Evolutionary conservation across 345 rosid species (phyloP), one percentile per base, ranked within the genome.

Genomic region (Noccaea bulbosa): DNA sequence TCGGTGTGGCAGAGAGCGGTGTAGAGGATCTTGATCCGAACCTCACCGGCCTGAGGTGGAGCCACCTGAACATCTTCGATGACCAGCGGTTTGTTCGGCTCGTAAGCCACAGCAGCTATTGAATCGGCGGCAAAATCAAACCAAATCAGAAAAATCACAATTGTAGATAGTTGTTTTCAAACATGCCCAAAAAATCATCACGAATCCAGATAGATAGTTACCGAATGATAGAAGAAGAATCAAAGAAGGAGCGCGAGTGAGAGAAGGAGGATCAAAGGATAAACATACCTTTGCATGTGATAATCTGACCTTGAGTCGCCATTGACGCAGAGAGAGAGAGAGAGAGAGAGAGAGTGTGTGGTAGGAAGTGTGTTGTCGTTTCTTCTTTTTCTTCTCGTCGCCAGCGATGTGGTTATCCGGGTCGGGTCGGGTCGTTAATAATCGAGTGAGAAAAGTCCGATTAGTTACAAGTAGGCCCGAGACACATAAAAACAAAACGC

Each of bases 1-100:
- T 94, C 99, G 59, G 99, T 94, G 73, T 94, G 99, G 70, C 99
- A 94, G 20, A 94, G 92, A 71, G 98, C 99, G 4, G 96, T 78
- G 86, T 81, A 94, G 39, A 89, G 85, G 61, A 94, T 85, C 88
- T 88, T 78, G 82, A 91, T 58, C 65, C 99, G 90, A 70, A 94
- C 98, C 83, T 94, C 99, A 32, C 97, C 97, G 7, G 92, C 97
- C 73, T 94, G 99, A 24, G 99, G 99, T 0, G 97, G 93, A 71
- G 89, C 97, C 47, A 94, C 97, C 79, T 91, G 90, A 0, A 94
- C 96, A 64, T 91, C 98, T 74, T 95, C 98, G 14, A 90, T 79
- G 34, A 83, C 89, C 41, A 94, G 75, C 20, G 98, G 92, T 80
- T 88, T 88, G 81, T 90, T 95, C 33, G 98, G 83, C 75, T 95